A percentile compares a stretch with the other conserved stretches of the same genome.
phyloP scores from a whole-genome alignment of 2,329 filamentous ascomycete genomes.

The Huntiella bhutanensis region DNA sequence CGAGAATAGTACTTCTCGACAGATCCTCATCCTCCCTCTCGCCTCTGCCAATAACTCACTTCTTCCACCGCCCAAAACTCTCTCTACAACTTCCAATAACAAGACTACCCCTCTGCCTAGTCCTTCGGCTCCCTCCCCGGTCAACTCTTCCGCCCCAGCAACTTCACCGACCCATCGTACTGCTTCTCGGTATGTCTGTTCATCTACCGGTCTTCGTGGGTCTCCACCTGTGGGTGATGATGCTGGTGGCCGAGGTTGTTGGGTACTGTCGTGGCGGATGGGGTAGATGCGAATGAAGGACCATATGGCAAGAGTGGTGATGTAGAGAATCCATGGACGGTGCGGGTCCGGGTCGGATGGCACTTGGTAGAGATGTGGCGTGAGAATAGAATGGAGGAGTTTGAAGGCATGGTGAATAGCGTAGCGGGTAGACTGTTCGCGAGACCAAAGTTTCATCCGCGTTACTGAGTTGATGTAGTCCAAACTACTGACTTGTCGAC shows the following conservation, averaged over 20 bases:
- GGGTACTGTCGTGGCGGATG: slow-evolving; percentile 3
- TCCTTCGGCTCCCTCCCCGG: slow-evolving; percentile 38
- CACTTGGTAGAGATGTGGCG: slow-evolving; percentile 39
- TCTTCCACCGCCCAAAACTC: slow-evolving; percentile 1
- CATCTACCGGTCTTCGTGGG: not conserved
- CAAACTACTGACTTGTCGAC: slow-evolving; percentile 55
- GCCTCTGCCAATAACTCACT: slow-evolving; percentile 7
- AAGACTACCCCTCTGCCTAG: not conserved
- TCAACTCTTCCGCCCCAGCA: slow-evolving; percentile 51
- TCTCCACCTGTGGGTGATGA: not conserved
- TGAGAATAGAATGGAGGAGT: slow-evolving; percentile 57
- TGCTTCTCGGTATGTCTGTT: not conserved
- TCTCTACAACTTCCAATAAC: slow-evolving; percentile 7
- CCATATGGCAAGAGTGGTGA: slow-evolving; percentile 71
- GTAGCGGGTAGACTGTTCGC: slow-evolving; percentile 53
- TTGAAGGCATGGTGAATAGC: slow-evolving; percentile 71
- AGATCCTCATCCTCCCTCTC: slow-evolving; percentile 5
- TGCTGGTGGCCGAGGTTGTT: slow-evolving; percentile 4
- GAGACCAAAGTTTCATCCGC: slow-evolving; percentile 66
- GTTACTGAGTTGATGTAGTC: slow-evolving; percentile 56
- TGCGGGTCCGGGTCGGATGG: slow-evolving; percentile 67
- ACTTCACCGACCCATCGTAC: slow-evolving; percentile 19
- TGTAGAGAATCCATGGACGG: slow-evolving; percentile 79
- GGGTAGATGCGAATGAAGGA: slow-evolving; percentile 40
- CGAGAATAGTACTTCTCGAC: slow-evolving; percentile 2